Evolutionary conservation across 1,284 basidiomycete species (phyloP).

Genomic region (Ceratobasidium sp.): DNA sequence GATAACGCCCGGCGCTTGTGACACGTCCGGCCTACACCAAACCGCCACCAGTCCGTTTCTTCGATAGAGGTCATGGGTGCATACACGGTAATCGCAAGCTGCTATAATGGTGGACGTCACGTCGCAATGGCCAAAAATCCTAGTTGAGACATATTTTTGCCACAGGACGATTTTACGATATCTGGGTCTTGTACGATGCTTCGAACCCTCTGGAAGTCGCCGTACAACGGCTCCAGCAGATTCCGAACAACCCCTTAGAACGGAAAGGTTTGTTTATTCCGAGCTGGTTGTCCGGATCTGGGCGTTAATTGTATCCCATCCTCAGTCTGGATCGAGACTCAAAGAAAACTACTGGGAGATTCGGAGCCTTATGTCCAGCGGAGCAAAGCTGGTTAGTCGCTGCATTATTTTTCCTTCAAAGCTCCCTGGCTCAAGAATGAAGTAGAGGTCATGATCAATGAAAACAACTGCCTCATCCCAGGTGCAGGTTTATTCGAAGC

Average conservation of each 20-base stretch:
- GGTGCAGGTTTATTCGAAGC: too few relatives aligned
- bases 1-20: too few relatives aligned
- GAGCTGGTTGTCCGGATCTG: background rate
- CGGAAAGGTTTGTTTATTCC: background rate
- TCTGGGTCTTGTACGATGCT: background rate
- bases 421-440: background rate
- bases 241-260: background rate
- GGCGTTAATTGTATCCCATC: too few relatives aligned
- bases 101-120: background rate
- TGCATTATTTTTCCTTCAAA: background rate
- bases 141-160: too few relatives aligned
- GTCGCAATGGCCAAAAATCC: background rate
- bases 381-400: background rate
- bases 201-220: background rate
- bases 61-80: background rate
- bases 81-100: background rate
- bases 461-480: conserved; percentile 11
- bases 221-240: background rate
- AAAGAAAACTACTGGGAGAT: background rate
- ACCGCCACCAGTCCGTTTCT: background rate
- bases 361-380: background rate
- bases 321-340: background rate
- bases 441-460: background rate
- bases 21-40: too few relatives aligned
- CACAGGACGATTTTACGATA: conserved; percentile 13